Percentiles rank a stretch among this genome's conserved stretches.
Conservation (phyloP, 345 rosid genomes). For the Dimocarpus longan region DNA sequence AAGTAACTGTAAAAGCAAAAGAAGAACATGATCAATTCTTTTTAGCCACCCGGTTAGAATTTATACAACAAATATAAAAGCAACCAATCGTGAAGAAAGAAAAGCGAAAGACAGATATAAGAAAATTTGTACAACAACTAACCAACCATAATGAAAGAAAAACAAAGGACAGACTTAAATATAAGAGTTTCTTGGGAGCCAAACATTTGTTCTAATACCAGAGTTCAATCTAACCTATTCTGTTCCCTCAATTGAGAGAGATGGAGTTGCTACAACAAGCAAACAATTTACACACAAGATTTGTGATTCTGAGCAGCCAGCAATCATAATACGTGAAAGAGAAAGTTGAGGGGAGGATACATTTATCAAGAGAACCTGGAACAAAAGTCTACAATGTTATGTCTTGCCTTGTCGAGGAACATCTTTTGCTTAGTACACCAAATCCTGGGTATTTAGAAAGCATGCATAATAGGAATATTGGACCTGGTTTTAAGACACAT, state of each 20-base stretch:
- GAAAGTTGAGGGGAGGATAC: neutral
- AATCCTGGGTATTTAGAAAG: constrained; percentile 18
- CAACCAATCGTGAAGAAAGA: too few species aligned
- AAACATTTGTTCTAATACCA: neutral
- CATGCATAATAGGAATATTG: constrained; percentile 8
- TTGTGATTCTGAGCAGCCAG: neutral
- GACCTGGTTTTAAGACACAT: constrained; percentile 7
- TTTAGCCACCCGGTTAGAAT: too few species aligned
- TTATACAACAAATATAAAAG: too few species aligned
- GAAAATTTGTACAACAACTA: too few species aligned
- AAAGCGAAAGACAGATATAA: too few species aligned
- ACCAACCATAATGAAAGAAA: too few species aligned
- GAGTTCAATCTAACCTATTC: neutral
- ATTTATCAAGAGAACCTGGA: neutral
- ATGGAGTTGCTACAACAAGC: constrained; percentile 11
- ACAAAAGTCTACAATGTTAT: constrained; percentile 7
- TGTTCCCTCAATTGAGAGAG: neutral
- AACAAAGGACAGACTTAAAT: neutral
- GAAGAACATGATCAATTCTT: too few species aligned
- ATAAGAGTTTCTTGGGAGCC: neutral
- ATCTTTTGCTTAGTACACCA: constrained; percentile 7
- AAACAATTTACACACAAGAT: constrained; percentile 15
- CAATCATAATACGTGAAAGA: constrained; percentile 18
- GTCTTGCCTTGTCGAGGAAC: neutral
- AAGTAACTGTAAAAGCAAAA: too few species aligned